These are phyloP conservation scores for Monosporozyma yasuniensis DNA, from an alignment of 805 yeast species.

Conservation along the genomic window DNA sequence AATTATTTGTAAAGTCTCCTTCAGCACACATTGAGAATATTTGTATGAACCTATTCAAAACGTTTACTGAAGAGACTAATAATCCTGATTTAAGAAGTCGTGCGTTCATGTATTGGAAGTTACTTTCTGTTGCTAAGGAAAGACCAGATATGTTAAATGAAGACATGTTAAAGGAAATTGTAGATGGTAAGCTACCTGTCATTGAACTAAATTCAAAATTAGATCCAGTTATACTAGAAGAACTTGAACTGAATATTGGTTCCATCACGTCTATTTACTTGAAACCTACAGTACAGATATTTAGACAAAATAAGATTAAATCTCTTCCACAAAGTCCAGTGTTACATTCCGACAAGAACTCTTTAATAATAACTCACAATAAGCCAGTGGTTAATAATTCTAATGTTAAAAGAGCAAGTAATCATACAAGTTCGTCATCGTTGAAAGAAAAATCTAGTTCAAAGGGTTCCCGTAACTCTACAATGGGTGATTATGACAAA, in stretches of 20 bases:
- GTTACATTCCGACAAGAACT: conserved; percentile 23
- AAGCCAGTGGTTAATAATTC: background rate
- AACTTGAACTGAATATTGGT: conserved; percentile 74
- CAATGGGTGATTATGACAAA: conserved; percentile 33
- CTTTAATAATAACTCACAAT: conserved; percentile 12
- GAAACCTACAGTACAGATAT: conserved; percentile 75
- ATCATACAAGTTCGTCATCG: background rate
- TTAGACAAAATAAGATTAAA: conserved; percentile 52
- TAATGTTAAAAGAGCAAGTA: background rate
- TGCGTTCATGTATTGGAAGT: conserved; percentile 79
- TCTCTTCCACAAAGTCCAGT: conserved; percentile 44
- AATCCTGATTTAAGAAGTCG: conserved; percentile 84
- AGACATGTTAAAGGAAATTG: conserved; percentile 41
- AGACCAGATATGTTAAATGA: conserved; percentile 29
- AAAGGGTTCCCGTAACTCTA: conserved; percentile 5
- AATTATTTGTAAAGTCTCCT: conserved; percentile 53
- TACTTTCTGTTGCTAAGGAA: conserved; percentile 40
- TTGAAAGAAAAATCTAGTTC: background rate
- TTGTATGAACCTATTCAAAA: conserved; percentile 50
- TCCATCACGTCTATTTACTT: conserved; percentile 74
- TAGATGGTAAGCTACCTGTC: conserved; percentile 52
- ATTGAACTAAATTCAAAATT: conserved; percentile 63
- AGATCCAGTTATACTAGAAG: conserved; percentile 65
- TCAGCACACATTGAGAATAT: conserved; percentile 41
- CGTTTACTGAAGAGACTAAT: conserved; percentile 63